phyloP scores from a whole-genome alignment of 129 eudicot species.

The Apium graveolens region DNA sequence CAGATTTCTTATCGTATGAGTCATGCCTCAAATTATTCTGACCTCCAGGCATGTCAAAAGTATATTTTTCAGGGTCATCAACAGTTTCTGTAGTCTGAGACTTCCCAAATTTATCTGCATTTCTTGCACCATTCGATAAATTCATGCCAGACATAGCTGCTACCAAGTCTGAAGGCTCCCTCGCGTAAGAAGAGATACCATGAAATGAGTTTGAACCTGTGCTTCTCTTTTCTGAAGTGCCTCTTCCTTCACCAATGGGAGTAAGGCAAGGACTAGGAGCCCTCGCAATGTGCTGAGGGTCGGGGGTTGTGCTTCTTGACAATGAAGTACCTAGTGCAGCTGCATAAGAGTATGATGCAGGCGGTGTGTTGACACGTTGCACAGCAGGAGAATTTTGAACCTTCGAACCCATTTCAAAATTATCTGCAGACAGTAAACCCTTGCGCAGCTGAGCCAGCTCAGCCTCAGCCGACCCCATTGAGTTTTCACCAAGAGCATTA shows the following conservation, averaged over 20 bases:
- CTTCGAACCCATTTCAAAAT: background rate
- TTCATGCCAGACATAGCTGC: background rate
- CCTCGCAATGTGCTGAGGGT: conserved; percentile 1
- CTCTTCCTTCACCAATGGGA: conserved; percentile 7
- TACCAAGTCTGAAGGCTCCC: background rate
- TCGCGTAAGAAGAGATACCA: background rate
- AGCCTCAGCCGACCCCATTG: background rate
- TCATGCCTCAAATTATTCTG: background rate
- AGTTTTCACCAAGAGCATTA: background rate
- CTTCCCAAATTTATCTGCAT: background rate
- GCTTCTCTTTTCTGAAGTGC: background rate
- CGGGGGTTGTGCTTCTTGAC: conserved; percentile 1
- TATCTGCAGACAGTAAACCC: background rate
- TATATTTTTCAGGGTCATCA: background rate
- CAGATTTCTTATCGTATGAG: background rate
- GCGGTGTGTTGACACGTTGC: conserved; percentile 1
- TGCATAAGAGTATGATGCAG: background rate
- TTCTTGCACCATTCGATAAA: background rate
- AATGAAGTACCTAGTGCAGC: conserved; percentile 7
- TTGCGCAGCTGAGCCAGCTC: background rate
- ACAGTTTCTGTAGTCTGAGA: background rate
- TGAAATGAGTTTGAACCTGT: background rate
- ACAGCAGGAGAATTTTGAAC: background rate
- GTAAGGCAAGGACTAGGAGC: conserved; percentile 2
- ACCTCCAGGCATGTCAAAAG: background rate